Evolutionary conservation across 345 rosid species (phyloP), one percentile per base, ranked within the genome.

Genomic region (Raphanus sativus): DNA sequence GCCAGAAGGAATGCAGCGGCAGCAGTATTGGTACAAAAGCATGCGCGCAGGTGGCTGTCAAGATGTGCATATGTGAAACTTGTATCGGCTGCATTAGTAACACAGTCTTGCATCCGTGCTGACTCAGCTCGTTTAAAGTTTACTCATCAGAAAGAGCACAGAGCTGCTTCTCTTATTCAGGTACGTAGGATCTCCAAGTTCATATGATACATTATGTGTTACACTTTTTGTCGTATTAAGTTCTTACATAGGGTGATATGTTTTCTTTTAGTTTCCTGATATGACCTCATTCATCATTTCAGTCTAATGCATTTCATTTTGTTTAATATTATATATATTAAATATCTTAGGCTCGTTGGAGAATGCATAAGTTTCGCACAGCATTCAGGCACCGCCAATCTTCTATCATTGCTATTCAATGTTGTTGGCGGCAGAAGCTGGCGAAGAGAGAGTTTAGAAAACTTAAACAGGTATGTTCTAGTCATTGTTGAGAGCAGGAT

Each of bases 361-460:
- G 89, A 83, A 77, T 87, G 84, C 78, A 62, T 86, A 88, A 86
- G 84, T 86, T 86, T 83, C 93, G 83, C 62, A 73, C 83, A 67
- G 97, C 89, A 67, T 80, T 88, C 67, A 87, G 77, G 64, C 83
- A 73, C 77, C 84, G 66, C 81, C 93, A 83, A 75, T 81, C 85
- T 77, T 89, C 84, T 75, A 86, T 95, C 66, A 86, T 87, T 74
- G 90, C 94, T 60, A 78, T 95, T 75, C 98, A 95, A 77, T 89
- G 99, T 78, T 88, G 75, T 36, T 95, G 98, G 98, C 92, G 91
- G 83, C 86, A 84, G 84, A 95, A 89, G 76, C 84, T 88, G 77
- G 98, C 99, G 28, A 92, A 84, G 85, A 81, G 96, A 86, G 94
- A 87, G 72, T 78, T 91, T 45, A 86, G 86, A 62, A 88, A 84